Evolutionary conservation across 2,329 filamentous ascomycete genomes (phyloP).

Genomic region (Bipolaris bicolor): DNA sequence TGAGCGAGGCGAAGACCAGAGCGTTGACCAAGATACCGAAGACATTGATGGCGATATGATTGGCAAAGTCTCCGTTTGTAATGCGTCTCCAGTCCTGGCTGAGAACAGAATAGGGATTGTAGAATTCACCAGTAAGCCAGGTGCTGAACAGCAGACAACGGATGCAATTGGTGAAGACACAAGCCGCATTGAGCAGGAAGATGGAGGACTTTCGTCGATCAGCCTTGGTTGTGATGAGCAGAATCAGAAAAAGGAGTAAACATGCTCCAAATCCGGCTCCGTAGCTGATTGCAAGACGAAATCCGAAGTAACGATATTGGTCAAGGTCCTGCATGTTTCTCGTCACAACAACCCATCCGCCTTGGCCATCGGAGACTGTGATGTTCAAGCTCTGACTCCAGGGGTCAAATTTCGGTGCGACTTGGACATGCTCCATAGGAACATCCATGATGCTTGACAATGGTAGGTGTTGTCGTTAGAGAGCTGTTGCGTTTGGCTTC

Average conservation of each 20-base stretch:
- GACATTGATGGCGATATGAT: slow-evolving; percentile 57
- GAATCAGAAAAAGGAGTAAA: slow-evolving; percentile 67
- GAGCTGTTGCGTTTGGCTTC: neutral
- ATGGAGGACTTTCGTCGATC: slow-evolving; percentile 69
- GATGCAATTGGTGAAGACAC: slow-evolving; percentile 65
- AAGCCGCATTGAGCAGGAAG: slow-evolving; percentile 68
- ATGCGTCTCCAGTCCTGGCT: slow-evolving; percentile 62
- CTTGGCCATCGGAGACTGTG: slow-evolving; percentile 50
- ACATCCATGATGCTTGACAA: slow-evolving; percentile 18
- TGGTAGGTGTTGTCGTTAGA: neutral
- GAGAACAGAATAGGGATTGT: slow-evolving; percentile 67
- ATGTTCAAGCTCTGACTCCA: slow-evolving; percentile 61
- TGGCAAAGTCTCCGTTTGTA: slow-evolving; percentile 51
- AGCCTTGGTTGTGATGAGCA: slow-evolving; percentile 70
- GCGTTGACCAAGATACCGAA: slow-evolving; percentile 61
- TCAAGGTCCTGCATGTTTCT: slow-evolving; percentile 55
- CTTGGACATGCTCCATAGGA: slow-evolving; percentile 1
- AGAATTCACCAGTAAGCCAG: slow-evolving; percentile 66
- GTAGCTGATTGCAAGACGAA: slow-evolving; percentile 66
- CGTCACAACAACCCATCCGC: slow-evolving; percentile 35
- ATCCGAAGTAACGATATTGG: slow-evolving; percentile 54
- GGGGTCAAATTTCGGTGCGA: slow-evolving; percentile 54
- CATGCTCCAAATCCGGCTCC: slow-evolving; percentile 73
- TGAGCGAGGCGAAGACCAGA: slow-evolving; percentile 64
- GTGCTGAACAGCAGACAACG: slow-evolving; percentile 64